phyloP scores from a whole-genome alignment of 2,329 filamentous ascomycete species.

The Aschersonia sp. region DNA sequence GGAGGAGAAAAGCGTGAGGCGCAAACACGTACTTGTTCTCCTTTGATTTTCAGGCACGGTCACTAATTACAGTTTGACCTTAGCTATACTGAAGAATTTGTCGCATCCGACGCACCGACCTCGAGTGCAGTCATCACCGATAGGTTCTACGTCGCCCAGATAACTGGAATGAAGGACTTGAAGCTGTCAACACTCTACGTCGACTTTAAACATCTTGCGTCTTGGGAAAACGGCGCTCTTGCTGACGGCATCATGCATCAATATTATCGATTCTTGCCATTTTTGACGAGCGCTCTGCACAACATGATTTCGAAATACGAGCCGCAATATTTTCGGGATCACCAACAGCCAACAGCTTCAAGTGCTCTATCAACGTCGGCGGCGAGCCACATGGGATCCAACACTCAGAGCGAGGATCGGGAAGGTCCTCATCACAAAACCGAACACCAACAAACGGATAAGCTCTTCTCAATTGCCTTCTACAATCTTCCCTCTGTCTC shows the following conservation, averaged over 20 bases:
- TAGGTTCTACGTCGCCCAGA: constrained; percentile 76
- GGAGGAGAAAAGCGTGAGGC: not conserved
- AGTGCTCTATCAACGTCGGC: constrained; percentile 58
- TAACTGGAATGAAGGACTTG: constrained; percentile 60
- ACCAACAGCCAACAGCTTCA: constrained; percentile 69
- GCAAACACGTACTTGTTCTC: not conserved
- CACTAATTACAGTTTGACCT: not conserved
- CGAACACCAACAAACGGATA: constrained; percentile 94
- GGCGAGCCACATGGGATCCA: constrained; percentile 45
- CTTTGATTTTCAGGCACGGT: not conserved
- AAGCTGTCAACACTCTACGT: constrained; percentile 76
- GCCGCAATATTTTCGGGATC: constrained; percentile 83
- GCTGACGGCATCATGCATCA: constrained; percentile 77
- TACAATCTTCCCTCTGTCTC: constrained; percentile 87
- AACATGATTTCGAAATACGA: constrained; percentile 92
- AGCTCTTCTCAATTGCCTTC: constrained; percentile 84
- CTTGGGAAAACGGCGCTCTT: constrained; percentile 64
- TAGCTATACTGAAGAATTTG: constrained; percentile 55
- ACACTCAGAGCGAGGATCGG: constrained; percentile 42
- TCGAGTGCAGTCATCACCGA: constrained; percentile 62
- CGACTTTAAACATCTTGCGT: constrained; percentile 71
- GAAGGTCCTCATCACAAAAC: constrained; percentile 47
- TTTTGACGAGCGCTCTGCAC: constrained; percentile 76
- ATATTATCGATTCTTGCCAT: constrained; percentile 92
- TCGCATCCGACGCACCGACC: constrained; percentile 45